A percentile compares a stretch with the other conserved stretches of the same genome.
phyloP scores from a whole-genome alignment of 768 basidiomycete species.

The Paxillus involutus region DNA sequence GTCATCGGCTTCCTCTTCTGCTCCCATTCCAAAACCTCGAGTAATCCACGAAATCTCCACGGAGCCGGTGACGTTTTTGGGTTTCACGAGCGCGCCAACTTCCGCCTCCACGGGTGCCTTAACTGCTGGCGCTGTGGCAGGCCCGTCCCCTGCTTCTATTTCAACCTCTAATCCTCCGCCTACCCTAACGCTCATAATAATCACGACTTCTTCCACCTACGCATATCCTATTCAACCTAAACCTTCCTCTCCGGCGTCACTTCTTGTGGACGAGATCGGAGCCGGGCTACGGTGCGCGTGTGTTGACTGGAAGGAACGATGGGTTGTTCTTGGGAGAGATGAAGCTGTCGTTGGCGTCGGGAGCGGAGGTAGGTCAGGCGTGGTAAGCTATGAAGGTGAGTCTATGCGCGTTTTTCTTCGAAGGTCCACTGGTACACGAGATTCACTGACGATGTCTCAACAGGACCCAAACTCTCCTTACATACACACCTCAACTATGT shows the following conservation, averaged over 20 bases:
- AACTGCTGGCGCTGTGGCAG: constrained; percentile 22
- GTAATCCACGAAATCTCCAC: constrained; percentile 79
- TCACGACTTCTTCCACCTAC: constrained; percentile 83
- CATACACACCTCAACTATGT: constrained; percentile 81
- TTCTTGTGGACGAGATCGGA: constrained; percentile 84
- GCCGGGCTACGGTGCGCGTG: constrained; percentile 80
- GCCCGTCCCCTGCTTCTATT: constrained; percentile 12
- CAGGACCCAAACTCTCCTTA: constrained; percentile 63
- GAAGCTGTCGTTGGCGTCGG: constrained; percentile 91
- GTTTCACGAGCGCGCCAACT: constrained; percentile 55
- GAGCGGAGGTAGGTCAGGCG: constrained; percentile 77
- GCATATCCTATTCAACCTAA: constrained; percentile 73
- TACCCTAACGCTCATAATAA: constrained; percentile 72
- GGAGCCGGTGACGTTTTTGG: constrained; percentile 92
- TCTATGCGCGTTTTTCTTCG: neutral
- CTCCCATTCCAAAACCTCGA: constrained; percentile 85
- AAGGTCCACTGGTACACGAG: neutral
- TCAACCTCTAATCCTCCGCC: constrained; percentile 26
- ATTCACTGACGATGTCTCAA: neutral
- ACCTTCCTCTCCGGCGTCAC: constrained; percentile 62
- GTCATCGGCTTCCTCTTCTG: constrained; percentile 57
- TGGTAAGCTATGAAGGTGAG: constrained; percentile 90
- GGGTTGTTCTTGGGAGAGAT: constrained; percentile 84
- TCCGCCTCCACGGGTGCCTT: constrained; percentile 24
- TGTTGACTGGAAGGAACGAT: constrained; percentile 70